Evolutionary conservation across 805 yeast genomes (phyloP), one percentile per base, ranked within the genome.

Genomic region (Pichia paraexigua): DNA sequence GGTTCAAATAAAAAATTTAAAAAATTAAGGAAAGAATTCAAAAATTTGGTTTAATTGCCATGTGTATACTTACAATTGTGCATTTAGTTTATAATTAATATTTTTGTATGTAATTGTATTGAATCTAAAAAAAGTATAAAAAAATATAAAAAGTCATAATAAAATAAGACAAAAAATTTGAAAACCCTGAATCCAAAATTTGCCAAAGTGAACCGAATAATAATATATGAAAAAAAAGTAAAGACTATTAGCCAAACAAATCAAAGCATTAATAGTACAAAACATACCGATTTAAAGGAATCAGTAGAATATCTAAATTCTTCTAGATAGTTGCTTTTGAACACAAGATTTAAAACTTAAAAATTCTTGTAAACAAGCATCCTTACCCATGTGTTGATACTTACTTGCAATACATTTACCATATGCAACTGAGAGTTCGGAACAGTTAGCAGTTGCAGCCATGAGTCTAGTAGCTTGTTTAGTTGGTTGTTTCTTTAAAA

Each of bases 321-420:
- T 47, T 32, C 22, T 51, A 11, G 42, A 18, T 11, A 51, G 21
- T 22, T 51, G 45, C 13, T 51, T 58, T 35, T 69, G 62, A 12
- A 81, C 81, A 63, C 87, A 82, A 20, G 64, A 55, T 56, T 74
- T 78, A 63, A 79, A 81, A 37, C 59, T 58, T 22, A 62, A 54
- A 52, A 82, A 82, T 61, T 82, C 83, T 30, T 67, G 59, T 44
- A 66, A 69, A 59, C 86, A 82, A n/a, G 75, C 71, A 54, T 77
- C 79, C 52, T 76, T 74, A 15, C 73, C 60, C 41, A 81, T 72
- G 45, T 74, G 75, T 52, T 75, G 71, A 62, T 80, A 80, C 47
- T 73, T 69, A 43, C 65, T 63, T 43, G 80, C 63, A 22, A 82
- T 69, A 57, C 87, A 82, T 56, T 76, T 71, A 9, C 85, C 86